Base-by-base conservation (phyloP, 139 green algal species). In the Gonium pectorale region DNA sequence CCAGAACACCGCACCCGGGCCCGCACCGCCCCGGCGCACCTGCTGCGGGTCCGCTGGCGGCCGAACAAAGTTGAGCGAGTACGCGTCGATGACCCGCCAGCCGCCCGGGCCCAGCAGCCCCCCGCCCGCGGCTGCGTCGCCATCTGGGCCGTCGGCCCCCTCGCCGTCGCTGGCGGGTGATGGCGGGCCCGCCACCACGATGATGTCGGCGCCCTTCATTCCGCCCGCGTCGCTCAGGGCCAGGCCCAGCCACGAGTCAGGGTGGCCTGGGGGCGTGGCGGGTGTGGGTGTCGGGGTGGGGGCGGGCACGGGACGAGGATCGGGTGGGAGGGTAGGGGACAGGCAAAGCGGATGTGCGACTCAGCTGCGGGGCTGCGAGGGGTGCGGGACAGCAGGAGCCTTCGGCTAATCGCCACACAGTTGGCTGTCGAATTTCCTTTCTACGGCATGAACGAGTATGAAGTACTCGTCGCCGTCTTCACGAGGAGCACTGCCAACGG, bases 201-300 rank as follows among this genome's bases (percentile, higher is more conserved):
- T 49, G 7, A 83, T 71, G 75, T 83, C 75, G 24, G 75, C 59
- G 26, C 75, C 75, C 5, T 29, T 6, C 75, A 83, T 83, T 31
- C 75, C 75, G n/a, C 75, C 75, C 5, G 19, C 59, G 1, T 38
- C 60, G 60, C 75, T 83, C 19, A 83, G 75, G 7, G 19, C 60
- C 2, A 83, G 0, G 7, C 41, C 75, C 75, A 83, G 59, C 75
- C 75, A 83, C 41, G 75, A 49, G 60, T 83, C 75, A 6, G 75
- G 40, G 75, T 64, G 49, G 59, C 75, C 75, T 83, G 75, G 9
- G n/a, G 62, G n/a, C n/a, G n/a, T n/a, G n/a, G n/a, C n/a, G n/a
- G n/a, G n/a, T n/a, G n/a, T n/a, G n/a, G n/a, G n/a, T n/a, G n/a
- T n/a, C n/a, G n/a, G n/a, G n/a, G n/a, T n/a, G n/a, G n/a, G n/a